A percentile compares a stretch with the other conserved stretches of the same genome.
phyloP scores from a whole-genome alignment of 371 early-diverging fungal genomes.

The Syncephalastrum contaminatum region DNA sequence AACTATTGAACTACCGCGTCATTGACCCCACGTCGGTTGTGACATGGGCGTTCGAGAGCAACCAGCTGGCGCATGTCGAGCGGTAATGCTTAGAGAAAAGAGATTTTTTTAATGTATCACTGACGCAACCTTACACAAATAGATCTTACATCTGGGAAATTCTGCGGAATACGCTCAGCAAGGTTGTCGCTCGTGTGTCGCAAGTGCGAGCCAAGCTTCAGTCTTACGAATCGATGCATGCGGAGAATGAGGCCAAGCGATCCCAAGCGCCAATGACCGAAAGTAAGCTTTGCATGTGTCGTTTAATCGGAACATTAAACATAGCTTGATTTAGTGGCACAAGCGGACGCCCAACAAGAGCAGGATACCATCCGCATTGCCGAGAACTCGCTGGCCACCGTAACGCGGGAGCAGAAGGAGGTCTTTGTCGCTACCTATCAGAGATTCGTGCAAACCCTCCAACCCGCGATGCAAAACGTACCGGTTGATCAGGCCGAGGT shows the following conservation, averaged over 20 bases:
- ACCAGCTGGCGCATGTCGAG: constrained; percentile 54
- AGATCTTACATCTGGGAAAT: constrained; percentile 77
- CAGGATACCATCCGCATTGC: constrained; percentile 55
- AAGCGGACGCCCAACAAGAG: constrained; percentile 50
- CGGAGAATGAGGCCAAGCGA: constrained; percentile 34
- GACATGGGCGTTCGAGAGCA: constrained; percentile 68
- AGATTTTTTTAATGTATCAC: neutral
- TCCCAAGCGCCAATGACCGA: constrained; percentile 25
- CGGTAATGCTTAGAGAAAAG: constrained; percentile 25
- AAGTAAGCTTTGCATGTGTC: constrained; percentile 20
- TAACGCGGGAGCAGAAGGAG: constrained; percentile 80
- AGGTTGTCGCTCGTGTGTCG: constrained; percentile 77
- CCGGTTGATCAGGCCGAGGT: constrained; percentile 44
- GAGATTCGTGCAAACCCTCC: constrained; percentile 65
- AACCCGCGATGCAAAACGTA: constrained; percentile 37
- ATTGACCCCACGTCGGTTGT: constrained; percentile 82
- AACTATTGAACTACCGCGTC: constrained; percentile 90
- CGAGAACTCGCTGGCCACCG: constrained; percentile 65
- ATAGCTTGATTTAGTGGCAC: constrained; percentile 24
- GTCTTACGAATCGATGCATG: constrained; percentile 36
- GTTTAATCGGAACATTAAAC: no score
- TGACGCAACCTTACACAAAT: neutral
- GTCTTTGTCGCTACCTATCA: constrained; percentile 75
- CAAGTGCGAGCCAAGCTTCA: constrained; percentile 67
- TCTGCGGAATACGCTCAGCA: constrained; percentile 73